Evolutionary conservation across 345 rosid genomes (phyloP), one percentile per base, ranked within the genome.

Genomic region (Reutealis trisperma): DNA sequence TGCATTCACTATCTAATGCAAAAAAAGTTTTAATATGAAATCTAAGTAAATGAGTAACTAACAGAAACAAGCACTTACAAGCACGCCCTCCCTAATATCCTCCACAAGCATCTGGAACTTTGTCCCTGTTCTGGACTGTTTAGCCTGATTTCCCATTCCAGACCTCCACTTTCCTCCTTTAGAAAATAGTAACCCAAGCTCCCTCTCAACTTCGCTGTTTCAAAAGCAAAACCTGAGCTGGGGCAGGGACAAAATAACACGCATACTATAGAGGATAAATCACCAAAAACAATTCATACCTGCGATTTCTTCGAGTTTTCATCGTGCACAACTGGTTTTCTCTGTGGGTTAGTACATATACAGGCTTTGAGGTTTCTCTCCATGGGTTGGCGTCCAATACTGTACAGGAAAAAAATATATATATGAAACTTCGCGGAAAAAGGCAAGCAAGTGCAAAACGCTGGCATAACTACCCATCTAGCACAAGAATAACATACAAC

Each of bases 341-440:
- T 62, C 85, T 85, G 2, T 89, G 94, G 69, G 96, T 96, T 67
- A 96, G 83, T 70, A 96, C 94, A 75, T 93, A 92, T 1, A 96
- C 94, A 1, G 97, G 92, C 86, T 96, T 93, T 4, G 97, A 84
- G 81, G 84, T 79, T 75, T 87, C 98, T 85, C 97, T 89, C 98
- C 99, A 93, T 22, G 99, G 99, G 82, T 96, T 96, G 69, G 92
- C 88, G 71, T 96, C 99, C 90, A 96, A 77, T 22, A 96, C 99
- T 96, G 83, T 72, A 70, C 73, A 79, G 63, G 49, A 78, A 49
- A 8, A 71, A 78, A 14, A 45, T 45, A 47, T n/a, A 9, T 1
- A 47, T 10, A 47, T 47, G 49, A 78, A 47, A 22, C 69, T 52
- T 64, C 22, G 68, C 34, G 54, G 62, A 73, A 41, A 63, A 57